Conservation (phyloP, 257 asterid genomes). For the Fraxinus americana region DNA sequence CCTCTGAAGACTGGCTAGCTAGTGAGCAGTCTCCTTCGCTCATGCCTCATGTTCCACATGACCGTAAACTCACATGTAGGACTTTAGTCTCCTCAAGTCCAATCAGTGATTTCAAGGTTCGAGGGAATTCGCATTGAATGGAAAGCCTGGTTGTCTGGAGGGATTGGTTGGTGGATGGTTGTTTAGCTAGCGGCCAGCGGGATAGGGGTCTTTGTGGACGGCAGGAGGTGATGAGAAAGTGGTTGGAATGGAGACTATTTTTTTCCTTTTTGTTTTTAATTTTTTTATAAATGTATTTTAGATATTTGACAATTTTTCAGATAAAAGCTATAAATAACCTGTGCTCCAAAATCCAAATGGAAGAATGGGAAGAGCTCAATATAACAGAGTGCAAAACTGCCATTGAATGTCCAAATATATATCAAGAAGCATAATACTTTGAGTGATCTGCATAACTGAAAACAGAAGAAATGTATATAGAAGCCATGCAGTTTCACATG, state of each 20-base stretch:
- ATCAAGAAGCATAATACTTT: not conserved
- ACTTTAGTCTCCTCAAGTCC: not conserved
- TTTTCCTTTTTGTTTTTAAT: no score
- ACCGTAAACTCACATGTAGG: not conserved
- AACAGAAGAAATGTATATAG: not conserved
- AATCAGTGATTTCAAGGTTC: not conserved
- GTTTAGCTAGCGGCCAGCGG: not conserved
- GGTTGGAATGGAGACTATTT: not conserved
- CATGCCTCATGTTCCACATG: not conserved
- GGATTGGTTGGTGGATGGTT: not conserved
- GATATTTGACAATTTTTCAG: not conserved
- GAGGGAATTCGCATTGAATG: not conserved
- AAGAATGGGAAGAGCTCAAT: not conserved
- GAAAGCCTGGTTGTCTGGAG: not conserved
- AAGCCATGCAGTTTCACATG: not conserved
- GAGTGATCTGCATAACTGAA: not conserved
- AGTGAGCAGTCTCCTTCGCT: not conserved
- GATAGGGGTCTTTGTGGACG: not conserved
- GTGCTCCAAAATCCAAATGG: not conserved
- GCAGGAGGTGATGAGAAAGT: not conserved
- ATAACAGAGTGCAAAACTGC: not conserved
- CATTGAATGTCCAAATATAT: not conserved
- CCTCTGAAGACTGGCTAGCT: not conserved
- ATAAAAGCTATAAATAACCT: not conserved
- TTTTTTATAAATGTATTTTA: not conserved